Conservation (phyloP, 2,329 filamentous ascomycete species). For the Microdochium paspali region DNA sequence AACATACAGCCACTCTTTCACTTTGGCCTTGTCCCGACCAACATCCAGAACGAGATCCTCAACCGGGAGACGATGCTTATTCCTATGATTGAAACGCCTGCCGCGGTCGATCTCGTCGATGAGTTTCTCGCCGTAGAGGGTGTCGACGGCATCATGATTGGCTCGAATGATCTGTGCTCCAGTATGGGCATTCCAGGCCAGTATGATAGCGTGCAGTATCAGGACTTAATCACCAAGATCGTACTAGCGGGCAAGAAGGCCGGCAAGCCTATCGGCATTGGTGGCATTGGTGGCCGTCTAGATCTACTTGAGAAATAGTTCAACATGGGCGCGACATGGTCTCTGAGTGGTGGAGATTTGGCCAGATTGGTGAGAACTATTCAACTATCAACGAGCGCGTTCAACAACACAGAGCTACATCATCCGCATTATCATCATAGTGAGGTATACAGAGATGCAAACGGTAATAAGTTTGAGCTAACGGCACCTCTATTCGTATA, state of each 20-base stretch:
- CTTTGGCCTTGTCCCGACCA: constrained; percentile 21
- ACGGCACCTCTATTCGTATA: too few species aligned
- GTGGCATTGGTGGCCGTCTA: constrained; percentile 21
- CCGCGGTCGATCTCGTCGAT: constrained; percentile 27
- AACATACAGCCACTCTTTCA: constrained; percentile 25
- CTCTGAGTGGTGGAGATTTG: constrained; percentile 23
- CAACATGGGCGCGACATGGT: constrained; percentile 25
- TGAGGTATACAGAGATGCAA: too few species aligned
- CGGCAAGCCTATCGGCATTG: constrained; percentile 23
- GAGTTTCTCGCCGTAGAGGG: constrained; percentile 28
- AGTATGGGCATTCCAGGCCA: constrained; percentile 30
- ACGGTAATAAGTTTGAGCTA: too few species aligned
- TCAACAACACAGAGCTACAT: not conserved
- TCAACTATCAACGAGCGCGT: constrained; percentile 11
- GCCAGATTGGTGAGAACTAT: constrained; percentile 20
- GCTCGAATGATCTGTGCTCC: constrained; percentile 27
- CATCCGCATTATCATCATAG: not conserved
- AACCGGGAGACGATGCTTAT: constrained; percentile 27
- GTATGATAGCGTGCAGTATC: constrained; percentile 21
- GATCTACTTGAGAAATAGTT: constrained; percentile 28
- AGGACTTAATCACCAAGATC: constrained; percentile 17
- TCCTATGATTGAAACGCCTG: constrained; percentile 30
- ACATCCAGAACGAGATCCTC: constrained; percentile 21
- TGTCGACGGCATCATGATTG: constrained; percentile 27
- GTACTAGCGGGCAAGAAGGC: constrained; percentile 19